Percentiles rank a stretch among this genome's conserved stretches.
Conservation (phyloP, 495 filamentous ascomycete genomes). For the Acidomyces sp. region DNA sequence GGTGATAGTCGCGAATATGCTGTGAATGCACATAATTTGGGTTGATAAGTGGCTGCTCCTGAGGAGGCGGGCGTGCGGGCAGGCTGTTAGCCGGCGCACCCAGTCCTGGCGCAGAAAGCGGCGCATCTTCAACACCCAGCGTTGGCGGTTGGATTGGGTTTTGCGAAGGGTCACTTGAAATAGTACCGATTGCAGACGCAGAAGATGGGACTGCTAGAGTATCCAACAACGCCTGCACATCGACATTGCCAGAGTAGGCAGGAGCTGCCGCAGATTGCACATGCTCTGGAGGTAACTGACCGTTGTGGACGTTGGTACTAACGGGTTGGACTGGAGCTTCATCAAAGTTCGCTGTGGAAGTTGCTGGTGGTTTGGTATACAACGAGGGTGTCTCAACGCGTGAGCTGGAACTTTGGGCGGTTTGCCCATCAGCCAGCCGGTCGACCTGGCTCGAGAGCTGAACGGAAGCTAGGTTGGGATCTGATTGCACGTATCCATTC, state of each 20-base stretch:
- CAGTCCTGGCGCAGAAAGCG: slow-evolving; percentile 3
- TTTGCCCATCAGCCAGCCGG: not conserved
- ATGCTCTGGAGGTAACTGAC: slow-evolving; percentile 13
- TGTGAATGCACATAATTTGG: slow-evolving; percentile 42
- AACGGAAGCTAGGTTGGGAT: slow-evolving; percentile 1
- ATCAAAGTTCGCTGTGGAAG: not conserved
- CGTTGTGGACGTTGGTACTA: slow-evolving; percentile 1
- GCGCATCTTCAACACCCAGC: slow-evolving; percentile 5
- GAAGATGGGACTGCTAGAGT: slow-evolving; percentile 22
- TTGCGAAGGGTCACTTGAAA: slow-evolving; percentile 8
- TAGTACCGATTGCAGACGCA: slow-evolving; percentile 7
- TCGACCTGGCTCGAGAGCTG: slow-evolving; percentile 8
- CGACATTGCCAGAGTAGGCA: slow-evolving; percentile 19
- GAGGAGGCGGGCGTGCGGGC: slow-evolving; percentile 40
- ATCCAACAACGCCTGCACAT: slow-evolving; percentile 32
- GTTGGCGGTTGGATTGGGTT: slow-evolving; percentile 14
- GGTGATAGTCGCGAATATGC: slow-evolving; percentile 46
- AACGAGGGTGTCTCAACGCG: slow-evolving; percentile 15
- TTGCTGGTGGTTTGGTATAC: slow-evolving; percentile 15
- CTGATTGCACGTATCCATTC: not conserved
- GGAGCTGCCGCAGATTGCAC: slow-evolving; percentile 9
- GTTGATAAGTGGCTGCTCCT: slow-evolving; percentile 45
- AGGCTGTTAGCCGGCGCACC: slow-evolving; percentile 38
- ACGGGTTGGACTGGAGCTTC: not conserved
- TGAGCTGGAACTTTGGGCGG: slow-evolving; percentile 1